Base-by-base conservation (phyloP, 1,284 basidiomycete species). In the Fomitopsis schrenkii region DNA sequence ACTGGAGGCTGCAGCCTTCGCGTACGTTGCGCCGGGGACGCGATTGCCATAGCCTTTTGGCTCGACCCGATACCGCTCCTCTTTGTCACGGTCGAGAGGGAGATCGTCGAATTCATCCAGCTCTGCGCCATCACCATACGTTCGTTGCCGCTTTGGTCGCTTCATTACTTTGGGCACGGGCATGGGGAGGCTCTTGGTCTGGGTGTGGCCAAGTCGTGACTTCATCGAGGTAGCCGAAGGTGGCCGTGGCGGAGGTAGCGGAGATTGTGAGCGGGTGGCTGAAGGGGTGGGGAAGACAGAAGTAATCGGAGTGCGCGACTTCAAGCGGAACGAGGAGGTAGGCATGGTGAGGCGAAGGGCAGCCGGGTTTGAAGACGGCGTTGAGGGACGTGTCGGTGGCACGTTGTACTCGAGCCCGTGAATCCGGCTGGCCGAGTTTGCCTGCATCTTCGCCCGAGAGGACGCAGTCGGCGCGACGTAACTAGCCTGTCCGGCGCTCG, bases 101-200 rank as follows among this genome's bases (percentile, higher is more conserved):
- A 98, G 80, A 74, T 98, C 96, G 41, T 97, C 95, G 64, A 98
- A 87, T 1, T 75, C 87, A 69, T 98, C 96, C 54, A 98, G 79
- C 76, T 98, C 96, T 8, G 93, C 94, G 6, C 96, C 96, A 72
- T 97, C 94, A 2, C 95, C 95, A 72, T 92, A 98, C 17, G 83
- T 81, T 61, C 86, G 81, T 61, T 79, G 78, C 55, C 88, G 84
- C 71, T 90, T 91, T 2, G 93, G 91, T 68, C 86, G 81, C 60
- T 88, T 86, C 57, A 95, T 76, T 14, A 93, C 73, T 72, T 87
- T 90, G 5, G 86, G 83, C n/a, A 83, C 73, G 15, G 81, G 72
- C 63, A 79, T 63, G 59, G 78, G 64, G 9, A 69, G 54, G 67
- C 70, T 69, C 64, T 72, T 62, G 70, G 75, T 59, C 69, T 73